Evolutionary conservation across 1,284 basidiomycete species (phyloP).

Genomic region (Volvariella volvacea): DNA sequence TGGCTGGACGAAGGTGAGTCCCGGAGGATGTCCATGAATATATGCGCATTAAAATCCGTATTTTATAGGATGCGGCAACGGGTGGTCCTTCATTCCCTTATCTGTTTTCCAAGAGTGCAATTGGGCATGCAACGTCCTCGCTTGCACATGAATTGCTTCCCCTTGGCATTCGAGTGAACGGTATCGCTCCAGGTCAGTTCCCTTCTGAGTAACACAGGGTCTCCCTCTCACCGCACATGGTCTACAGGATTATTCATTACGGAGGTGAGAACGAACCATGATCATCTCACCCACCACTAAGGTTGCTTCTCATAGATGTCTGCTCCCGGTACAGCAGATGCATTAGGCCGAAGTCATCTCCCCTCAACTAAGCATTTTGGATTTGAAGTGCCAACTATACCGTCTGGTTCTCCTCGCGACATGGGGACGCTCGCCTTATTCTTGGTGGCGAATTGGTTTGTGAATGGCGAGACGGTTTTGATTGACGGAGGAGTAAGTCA

Average conservation of each 20-base stretch:
- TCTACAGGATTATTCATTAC: constrained; percentile 23
- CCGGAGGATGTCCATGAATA: background rate
- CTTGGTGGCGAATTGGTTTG: constrained; percentile 41
- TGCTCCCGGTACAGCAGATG: constrained; percentile 15
- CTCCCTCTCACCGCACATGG: background rate
- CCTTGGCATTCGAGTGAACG: constrained; percentile 50
- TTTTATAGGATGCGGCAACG: constrained; percentile 32
- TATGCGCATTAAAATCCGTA: background rate
- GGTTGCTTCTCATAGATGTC: constrained; percentile 18
- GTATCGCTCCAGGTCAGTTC: constrained; percentile 38
- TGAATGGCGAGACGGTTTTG: constrained; percentile 46
- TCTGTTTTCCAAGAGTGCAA: constrained; percentile 43
- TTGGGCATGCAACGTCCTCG: constrained; percentile 40
- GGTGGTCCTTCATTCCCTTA: constrained; percentile 37
- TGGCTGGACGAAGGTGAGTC: constrained; percentile 41
- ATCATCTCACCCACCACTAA: background rate
- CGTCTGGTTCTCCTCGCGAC: constrained; percentile 30
- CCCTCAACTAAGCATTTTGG: constrained; percentile 12
- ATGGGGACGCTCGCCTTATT: constrained; percentile 40
- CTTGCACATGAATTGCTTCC: constrained; percentile 47
- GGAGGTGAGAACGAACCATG: constrained; percentile 10
- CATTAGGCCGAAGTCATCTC: constrained; percentile 24
- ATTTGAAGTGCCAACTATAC: constrained; percentile 29
- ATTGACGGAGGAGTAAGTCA: constrained; percentile 46
- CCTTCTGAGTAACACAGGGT: background rate